phyloP scores from a whole-genome alignment of 257 asterid genomes.

The Anisodus acutangulus region DNA sequence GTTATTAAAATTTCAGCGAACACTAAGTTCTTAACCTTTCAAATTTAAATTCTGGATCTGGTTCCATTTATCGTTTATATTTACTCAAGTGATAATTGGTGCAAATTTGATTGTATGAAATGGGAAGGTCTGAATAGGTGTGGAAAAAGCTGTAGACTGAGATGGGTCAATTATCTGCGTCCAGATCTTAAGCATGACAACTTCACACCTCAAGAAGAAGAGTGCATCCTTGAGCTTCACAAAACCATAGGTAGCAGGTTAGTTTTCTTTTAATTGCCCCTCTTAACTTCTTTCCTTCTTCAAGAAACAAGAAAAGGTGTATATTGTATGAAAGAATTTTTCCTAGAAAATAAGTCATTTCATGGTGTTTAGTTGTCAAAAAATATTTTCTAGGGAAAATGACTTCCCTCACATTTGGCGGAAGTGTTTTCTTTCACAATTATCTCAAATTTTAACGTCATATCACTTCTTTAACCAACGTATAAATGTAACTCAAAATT shows the following conservation, averaged over 20 bases:
- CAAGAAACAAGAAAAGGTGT: no score
- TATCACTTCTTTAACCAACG: neutral
- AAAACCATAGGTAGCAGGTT: conserved; percentile 91
- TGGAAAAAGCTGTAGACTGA: conserved; percentile 91
- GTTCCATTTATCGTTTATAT: neutral
- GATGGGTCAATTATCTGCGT: conserved; percentile 94
- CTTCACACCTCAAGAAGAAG: conserved; percentile 90
- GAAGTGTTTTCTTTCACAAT: no score
- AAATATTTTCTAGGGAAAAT: neutral
- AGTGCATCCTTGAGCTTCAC: conserved; percentile 84
- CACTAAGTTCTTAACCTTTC: conserved; percentile 6
- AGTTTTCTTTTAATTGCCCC: neutral
- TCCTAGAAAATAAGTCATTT: neutral
- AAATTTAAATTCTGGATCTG: neutral
- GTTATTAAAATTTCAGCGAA: neutral
- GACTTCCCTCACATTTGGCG: neutral
- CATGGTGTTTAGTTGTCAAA: no score
- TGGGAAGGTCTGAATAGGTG: conserved; percentile 84
- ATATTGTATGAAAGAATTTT: neutral
- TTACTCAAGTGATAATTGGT: neutral
- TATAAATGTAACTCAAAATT: neutral
- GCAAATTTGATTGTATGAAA: conserved; percentile 5
- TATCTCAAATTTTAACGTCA: neutral
- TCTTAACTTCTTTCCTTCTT: no score
- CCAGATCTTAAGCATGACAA: conserved; percentile 93